phyloP scores from a whole-genome alignment of 495 filamentous ascomycete species.

The Polyplosphaeria fusca region DNA sequence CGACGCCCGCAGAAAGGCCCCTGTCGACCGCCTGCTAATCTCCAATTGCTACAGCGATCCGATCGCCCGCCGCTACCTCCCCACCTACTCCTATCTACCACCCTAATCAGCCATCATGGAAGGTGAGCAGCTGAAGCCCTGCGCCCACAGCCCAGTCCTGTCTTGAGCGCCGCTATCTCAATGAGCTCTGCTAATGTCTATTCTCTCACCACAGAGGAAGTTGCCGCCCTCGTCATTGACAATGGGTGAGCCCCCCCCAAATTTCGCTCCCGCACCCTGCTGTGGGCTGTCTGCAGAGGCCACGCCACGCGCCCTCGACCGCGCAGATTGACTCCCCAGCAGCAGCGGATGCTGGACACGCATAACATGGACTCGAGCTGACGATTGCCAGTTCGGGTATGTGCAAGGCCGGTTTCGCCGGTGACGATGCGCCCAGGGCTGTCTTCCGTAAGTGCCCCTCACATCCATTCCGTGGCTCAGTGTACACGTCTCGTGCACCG shows the following conservation, averaged over 20 bases:
- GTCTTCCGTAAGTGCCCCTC: conserved; percentile 93
- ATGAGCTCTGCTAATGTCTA: conserved; percentile 36
- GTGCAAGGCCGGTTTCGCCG: conserved; percentile 99
- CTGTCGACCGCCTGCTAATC: conserved; percentile 10
- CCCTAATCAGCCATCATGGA: conserved; percentile 64
- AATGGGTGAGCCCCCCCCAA: conserved; percentile 74
- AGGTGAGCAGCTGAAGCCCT: conserved; percentile 61
- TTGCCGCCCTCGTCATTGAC: conserved; percentile 99
- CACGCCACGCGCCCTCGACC: conserved; percentile 17
- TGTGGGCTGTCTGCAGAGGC: conserved; percentile 34
- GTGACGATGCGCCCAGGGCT: conserved; percentile 99
- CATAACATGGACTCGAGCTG: conserved; percentile 27
- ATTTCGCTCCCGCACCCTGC: conserved; percentile 25
- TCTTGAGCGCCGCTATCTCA: conserved; percentile 17
- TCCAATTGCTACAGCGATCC: conserved; percentile 30
- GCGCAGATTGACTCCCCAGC: neutral
- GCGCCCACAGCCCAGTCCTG: conserved; percentile 5
- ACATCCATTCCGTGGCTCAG: no score
- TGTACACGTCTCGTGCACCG: no score
- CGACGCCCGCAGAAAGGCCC: neutral
- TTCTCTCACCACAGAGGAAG: conserved; percentile 74
- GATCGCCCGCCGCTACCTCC: conserved; percentile 29
- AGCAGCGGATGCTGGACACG: conserved; percentile 10
- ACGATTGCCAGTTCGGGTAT: conserved; percentile 82
- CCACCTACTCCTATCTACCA: conserved; percentile 36